phyloP scores from a whole-genome alignment of 176 grass and related monocot genomes.

The Bromus sterilis region DNA sequence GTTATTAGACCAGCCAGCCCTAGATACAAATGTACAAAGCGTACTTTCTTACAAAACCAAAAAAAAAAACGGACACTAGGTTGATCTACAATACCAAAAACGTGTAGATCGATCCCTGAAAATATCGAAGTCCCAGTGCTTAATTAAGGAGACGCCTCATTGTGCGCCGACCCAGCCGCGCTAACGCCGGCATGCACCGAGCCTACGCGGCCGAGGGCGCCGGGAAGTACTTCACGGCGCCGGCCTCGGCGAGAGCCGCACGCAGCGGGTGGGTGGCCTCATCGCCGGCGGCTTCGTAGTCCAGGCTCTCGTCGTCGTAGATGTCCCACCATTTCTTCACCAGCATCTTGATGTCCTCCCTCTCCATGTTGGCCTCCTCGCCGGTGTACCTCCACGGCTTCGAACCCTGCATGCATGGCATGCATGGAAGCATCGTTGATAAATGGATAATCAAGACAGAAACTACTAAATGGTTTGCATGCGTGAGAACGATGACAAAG shows the following conservation, averaged over 20 bases:
- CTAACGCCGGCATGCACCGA: background rate
- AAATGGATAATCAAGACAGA: background rate
- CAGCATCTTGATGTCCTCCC: slow-evolving; percentile 51
- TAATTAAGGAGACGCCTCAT: background rate
- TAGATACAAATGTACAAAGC: too few species aligned
- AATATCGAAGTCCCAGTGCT: background rate
- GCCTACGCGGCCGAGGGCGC: slow-evolving; percentile 41
- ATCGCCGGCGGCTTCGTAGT: slow-evolving; percentile 18
- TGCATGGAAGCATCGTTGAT: background rate
- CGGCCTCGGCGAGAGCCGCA: background rate
- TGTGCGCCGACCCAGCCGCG: background rate
- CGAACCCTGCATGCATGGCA: slow-evolving; percentile 15
- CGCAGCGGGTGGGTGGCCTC: background rate
- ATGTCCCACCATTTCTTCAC: slow-evolving; percentile 52
- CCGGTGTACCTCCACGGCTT: slow-evolving; percentile 72
- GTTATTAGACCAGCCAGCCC: too few species aligned
- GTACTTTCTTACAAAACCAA: too few species aligned
- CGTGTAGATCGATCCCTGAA: background rate
- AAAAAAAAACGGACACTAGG: background rate
- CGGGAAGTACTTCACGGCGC: slow-evolving; percentile 12
- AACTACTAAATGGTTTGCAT: background rate
- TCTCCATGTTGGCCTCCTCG: slow-evolving; percentile 61
- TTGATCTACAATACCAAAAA: background rate
- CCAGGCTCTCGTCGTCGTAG: slow-evolving; percentile 40
- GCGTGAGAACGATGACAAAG: background rate